phyloP scores from a whole-genome alignment of 495 filamentous ascomycete genomes.

The Talaromyces liani region DNA sequence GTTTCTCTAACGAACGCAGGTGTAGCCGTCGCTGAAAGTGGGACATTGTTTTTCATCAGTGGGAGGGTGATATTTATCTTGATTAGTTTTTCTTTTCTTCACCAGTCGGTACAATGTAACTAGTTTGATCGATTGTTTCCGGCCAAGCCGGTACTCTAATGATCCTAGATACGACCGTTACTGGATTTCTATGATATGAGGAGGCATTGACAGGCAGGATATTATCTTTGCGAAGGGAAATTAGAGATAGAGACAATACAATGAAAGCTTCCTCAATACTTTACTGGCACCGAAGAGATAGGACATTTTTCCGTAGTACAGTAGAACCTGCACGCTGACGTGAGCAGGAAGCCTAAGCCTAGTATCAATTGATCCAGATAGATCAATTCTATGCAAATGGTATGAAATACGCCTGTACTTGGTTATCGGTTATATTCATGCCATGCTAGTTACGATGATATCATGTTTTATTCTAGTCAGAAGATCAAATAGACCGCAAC shows the following conservation, averaged over 20 bases:
- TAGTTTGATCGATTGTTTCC: conserved; percentile 4
- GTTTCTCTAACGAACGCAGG: neutral
- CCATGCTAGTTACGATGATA: no score
- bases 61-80: neutral
- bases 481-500: no score
- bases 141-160: neutral
- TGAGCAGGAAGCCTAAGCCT: no score
- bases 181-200: neutral
- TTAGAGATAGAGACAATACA: neutral
- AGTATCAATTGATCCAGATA: no score
- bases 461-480: no score
- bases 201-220: neutral
- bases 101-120: neutral
- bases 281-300: neutral
- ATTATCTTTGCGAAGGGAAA: neutral
- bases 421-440: no score
- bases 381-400: no score
- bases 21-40: neutral
- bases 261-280: neutral
- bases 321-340: neutral
- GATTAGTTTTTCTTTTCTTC: neutral
- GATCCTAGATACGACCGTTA: conserved; percentile 1
- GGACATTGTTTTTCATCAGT: neutral
- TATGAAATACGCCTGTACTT: no score
- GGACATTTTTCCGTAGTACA: neutral